A percentile compares a stretch with the other conserved stretches of the same genome.
Conservation (phyloP, 1,139 yeast species). For the Lodderomyces elongisporus region DNA sequence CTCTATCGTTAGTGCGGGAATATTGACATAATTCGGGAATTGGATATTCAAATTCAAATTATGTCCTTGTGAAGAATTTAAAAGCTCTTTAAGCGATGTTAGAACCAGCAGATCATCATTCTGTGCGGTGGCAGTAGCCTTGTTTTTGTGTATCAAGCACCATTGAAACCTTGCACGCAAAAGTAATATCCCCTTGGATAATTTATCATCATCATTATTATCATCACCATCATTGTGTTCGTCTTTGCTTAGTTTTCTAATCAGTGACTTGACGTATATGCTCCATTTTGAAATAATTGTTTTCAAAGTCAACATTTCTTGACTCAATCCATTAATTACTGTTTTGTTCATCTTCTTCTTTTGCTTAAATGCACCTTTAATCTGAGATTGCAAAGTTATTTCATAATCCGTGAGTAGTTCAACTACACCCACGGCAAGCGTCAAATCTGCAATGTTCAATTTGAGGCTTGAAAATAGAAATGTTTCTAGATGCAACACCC, state of each 20-base stretch:
- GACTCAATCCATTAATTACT: slow-evolving; percentile 22
- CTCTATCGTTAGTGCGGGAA: slow-evolving; percentile 53
- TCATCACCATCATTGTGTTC: too few species aligned
- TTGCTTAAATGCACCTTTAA: slow-evolving; percentile 19
- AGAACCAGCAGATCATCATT: slow-evolving; percentile 26
- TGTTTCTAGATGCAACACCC: slow-evolving; percentile 33
- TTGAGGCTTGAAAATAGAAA: slow-evolving; percentile 8
- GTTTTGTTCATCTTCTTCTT: slow-evolving; percentile 14
- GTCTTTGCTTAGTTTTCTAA: too few species aligned
- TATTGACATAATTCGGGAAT: slow-evolving; percentile 48
- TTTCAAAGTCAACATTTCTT: slow-evolving; percentile 33
- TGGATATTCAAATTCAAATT: slow-evolving; percentile 11
- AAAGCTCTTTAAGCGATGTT: slow-evolving; percentile 20
- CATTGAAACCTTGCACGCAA: slow-evolving; percentile 27
- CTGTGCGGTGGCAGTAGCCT: slow-evolving; percentile 28
- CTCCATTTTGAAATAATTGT: slow-evolving; percentile 43
- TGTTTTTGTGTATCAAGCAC: slow-evolving; percentile 30
- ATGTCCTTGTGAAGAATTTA: slow-evolving; percentile 10
- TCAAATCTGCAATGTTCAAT: background rate
- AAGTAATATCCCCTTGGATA: too few species aligned
- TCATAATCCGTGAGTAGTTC: slow-evolving; percentile 56
- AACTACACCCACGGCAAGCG: slow-evolving; percentile 29
- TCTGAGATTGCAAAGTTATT: slow-evolving; percentile 28
- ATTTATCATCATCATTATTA: too few species aligned
- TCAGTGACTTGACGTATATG: too few species aligned